Evolutionary conservation across 208 protist species (phyloP), one percentile per base, ranked within the genome.

Genomic region (Acanthamoeba pearcei): DNA sequence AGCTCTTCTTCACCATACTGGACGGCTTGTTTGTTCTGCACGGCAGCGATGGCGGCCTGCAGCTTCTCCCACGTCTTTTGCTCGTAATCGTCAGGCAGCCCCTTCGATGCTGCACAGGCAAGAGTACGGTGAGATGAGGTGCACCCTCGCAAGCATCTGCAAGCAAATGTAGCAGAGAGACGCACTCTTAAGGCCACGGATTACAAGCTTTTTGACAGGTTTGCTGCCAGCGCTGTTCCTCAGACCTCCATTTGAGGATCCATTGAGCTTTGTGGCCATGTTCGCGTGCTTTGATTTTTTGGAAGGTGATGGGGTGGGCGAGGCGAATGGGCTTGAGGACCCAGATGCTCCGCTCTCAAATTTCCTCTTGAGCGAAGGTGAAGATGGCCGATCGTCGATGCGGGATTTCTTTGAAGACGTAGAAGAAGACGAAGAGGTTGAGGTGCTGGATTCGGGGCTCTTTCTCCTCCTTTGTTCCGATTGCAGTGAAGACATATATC

Each of bases 21-120:
- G 15, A 96, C 95, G 8, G 96, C 9, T 42, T 95, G 42, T 76
- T 97, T 95, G 3, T 32, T 60, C 29, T 97, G 90, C 17, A 97
- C 96, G 5, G 93, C 96, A 9, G 35, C 24, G 32, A 97, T 95
- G 17, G 97, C 96, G 15, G 53, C 78, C 51, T 70, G n/a, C 49
- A 97, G 74, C 72, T 96, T 96, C 29, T 19, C 46, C 97, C 97
- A 97, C 42, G 96, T 96, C 32, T 93, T 88, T 38, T 51, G 19
- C 42, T 97, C 96, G 70, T 95, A 97, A 29, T 94, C 94, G 4
- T 96, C 95, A 4, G 96, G 94, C 51, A 96, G 74, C 38, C 66
- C 93, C 15, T 95, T 80, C 4, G 62, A 57, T 3, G 72, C 38
- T 88, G 95, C 38, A 19, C 9, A 27, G 22, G 24, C 24, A 49